Conservation (phyloP, 495 filamentous ascomycete species). For the Neurospora cerealis region DNA sequence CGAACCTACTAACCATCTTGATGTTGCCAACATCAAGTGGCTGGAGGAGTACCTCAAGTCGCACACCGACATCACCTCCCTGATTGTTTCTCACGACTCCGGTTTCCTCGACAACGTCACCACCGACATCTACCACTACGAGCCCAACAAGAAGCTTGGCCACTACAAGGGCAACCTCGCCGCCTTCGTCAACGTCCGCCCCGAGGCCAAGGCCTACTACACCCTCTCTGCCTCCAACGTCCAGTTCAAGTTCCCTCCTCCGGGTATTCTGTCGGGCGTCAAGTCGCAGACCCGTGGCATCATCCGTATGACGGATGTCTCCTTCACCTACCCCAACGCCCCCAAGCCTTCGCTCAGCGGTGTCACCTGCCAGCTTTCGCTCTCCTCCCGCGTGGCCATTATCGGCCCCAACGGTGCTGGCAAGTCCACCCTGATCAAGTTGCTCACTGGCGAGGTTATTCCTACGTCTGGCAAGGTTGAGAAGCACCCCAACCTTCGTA, state of each 20-base stretch:
- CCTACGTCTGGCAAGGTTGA: conserved; percentile 83
- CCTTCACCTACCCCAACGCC: conserved; percentile 81
- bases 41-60: conserved; percentile 88
- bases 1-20: conserved; percentile 98
- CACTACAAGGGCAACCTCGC: conserved; percentile 93
- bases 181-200: conserved; percentile 81
- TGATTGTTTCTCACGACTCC: conserved; percentile 98
- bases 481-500: conserved; percentile 97
- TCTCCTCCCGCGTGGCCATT: conserved; percentile 90
- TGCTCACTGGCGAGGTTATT: conserved; percentile 90
- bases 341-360: conserved; percentile 79
- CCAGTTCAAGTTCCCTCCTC: conserved; percentile 96
- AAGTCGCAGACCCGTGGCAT: conserved; percentile 90
- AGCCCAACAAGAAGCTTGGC: conserved; percentile 84
- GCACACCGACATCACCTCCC: conserved; percentile 91
- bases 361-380: conserved; percentile 72
- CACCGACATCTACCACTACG: conserved; percentile 99
- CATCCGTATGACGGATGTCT: conserved; percentile 85
- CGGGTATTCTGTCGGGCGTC: conserved; percentile 88
- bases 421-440: conserved; percentile 96
- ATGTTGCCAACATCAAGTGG: conserved; percentile 95
- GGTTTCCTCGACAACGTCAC: conserved; percentile 94
- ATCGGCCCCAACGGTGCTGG: conserved; percentile 97
- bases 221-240: conserved; percentile 82
- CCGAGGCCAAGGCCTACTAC: conserved; percentile 98